phyloP scores from a whole-genome alignment of 495 filamentous ascomycete genomes.

The Ramalina intermedia region DNA sequence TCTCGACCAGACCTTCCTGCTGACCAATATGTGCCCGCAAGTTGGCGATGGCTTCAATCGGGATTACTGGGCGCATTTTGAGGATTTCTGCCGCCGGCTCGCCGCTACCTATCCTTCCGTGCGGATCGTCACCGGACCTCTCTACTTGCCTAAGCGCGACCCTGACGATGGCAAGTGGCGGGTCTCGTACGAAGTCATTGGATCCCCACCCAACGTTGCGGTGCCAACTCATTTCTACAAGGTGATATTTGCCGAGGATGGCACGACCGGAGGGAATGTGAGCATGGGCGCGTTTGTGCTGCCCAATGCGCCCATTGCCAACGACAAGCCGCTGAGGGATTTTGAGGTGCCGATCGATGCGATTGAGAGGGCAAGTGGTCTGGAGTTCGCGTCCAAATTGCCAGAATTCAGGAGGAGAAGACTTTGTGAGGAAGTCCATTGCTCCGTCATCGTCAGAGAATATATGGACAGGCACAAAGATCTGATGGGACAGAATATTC shows the following conservation, averaged over 20 bases:
- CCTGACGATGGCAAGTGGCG: slow-evolving; percentile 79
- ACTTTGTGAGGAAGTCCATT: slow-evolving; percentile 74
- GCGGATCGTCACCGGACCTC: slow-evolving; percentile 79
- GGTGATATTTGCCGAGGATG: slow-evolving; percentile 89
- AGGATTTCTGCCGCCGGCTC: slow-evolving; percentile 84
- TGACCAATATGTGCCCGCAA: slow-evolving; percentile 96
- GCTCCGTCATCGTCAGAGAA: slow-evolving; percentile 66
- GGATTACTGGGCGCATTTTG: slow-evolving; percentile 98
- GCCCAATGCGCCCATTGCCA: slow-evolving; percentile 82
- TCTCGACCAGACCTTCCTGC: slow-evolving; percentile 84
- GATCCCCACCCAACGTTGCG: slow-evolving; percentile 81
- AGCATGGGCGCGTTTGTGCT: slow-evolving; percentile 89
- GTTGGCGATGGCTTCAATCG: slow-evolving; percentile 96
- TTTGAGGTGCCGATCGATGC: slow-evolving; percentile 92
- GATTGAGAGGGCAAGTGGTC: slow-evolving; percentile 76
- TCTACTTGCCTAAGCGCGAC: slow-evolving; percentile 77
- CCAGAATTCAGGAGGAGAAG: slow-evolving; percentile 56
- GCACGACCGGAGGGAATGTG: slow-evolving; percentile 55
- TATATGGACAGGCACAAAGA: slow-evolving; percentile 29
- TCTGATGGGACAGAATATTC: slow-evolving; percentile 9
- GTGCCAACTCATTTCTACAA: slow-evolving; percentile 99
- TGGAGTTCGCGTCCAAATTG: slow-evolving; percentile 78
- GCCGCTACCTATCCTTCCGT: slow-evolving; percentile 73
- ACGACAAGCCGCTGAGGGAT: slow-evolving; percentile 66
- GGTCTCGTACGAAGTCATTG: slow-evolving; percentile 93